phyloP scores from a whole-genome alignment of 192 early-diverging fungal species.

The Cetraspora pellucida region DNA sequence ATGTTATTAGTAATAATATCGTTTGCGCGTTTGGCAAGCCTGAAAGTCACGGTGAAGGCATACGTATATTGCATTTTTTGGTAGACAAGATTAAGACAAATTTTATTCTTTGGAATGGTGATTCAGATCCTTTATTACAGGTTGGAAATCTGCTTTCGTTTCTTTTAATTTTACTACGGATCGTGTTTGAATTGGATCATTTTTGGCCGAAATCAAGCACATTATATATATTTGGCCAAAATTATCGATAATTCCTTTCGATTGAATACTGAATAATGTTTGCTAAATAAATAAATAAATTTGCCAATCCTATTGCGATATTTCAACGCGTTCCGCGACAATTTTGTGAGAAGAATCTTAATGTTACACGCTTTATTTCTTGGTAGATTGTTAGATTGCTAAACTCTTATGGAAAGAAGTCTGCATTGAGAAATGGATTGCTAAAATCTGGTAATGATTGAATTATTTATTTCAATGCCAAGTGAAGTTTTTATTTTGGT shows the following conservation, averaged over 20 bases:
- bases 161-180: neutral
- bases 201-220: too few species aligned
- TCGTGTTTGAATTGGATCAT: neutral
- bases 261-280: too few species aligned
- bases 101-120: conserved; percentile 70
- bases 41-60: conserved; percentile 57
- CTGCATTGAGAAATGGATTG: conserved; percentile 48
- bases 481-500: conserved; percentile 23
- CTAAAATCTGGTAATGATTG: conserved; percentile 50
- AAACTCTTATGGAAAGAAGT: conserved; percentile 48
- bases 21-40: conserved; percentile 57
- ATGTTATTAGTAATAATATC: conserved; percentile 50
- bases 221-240: too few species aligned
- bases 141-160: conserved; percentile 29
- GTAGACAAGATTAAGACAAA: conserved; percentile 60
- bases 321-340: neutral
- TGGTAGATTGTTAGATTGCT: conserved; percentile 48
- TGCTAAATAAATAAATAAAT: neutral
- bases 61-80: conserved; percentile 61
- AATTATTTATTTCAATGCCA: neutral
- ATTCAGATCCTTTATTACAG: conserved; percentile 67
- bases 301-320: neutral
- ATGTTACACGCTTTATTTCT: neutral
- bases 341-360: neutral
- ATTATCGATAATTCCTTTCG: too few species aligned